phyloP scores from a whole-genome alignment of 2,329 filamentous ascomycete genomes.

The Neurospora crassa region DNA sequence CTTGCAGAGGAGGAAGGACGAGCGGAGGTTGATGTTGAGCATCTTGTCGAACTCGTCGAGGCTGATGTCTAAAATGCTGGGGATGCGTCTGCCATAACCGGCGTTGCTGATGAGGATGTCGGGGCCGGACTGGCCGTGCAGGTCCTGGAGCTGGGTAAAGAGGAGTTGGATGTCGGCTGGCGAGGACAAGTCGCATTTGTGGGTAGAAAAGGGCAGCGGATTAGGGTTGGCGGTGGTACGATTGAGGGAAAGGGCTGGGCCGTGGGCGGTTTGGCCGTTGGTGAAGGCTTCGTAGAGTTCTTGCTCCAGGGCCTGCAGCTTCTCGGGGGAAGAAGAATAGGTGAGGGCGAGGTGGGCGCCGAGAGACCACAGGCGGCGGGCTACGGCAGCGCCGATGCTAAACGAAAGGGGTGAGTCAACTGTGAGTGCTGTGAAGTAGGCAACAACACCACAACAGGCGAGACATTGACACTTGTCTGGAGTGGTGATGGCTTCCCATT shows the following conservation, averaged over 20 bases:
- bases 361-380: constrained; percentile 40
- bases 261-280: constrained; percentile 18
- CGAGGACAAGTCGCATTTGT: constrained; percentile 49
- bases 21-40: constrained; percentile 50
- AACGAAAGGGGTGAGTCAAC: constrained; percentile 1
- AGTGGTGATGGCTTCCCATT: background rate
- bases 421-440: background rate
- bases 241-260: constrained; percentile 29
- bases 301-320: constrained; percentile 34
- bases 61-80: constrained; percentile 45
- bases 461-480: background rate
- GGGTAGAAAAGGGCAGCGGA: constrained; percentile 20
- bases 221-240: background rate
- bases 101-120: constrained; percentile 60
- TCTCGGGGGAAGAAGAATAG: constrained; percentile 41
- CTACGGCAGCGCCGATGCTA: constrained; percentile 54
- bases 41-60: constrained; percentile 57
- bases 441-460: background rate
- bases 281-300: constrained; percentile 27
- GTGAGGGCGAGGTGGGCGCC: constrained; percentile 49
- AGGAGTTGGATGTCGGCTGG: constrained; percentile 43
- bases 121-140: constrained; percentile 41
- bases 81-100: constrained; percentile 53
- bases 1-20: constrained; percentile 53
- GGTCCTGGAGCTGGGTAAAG: constrained; percentile 41